Conservation (phyloP, 352 stramenopile species). For the Phytopythium kandeliae region DNA sequence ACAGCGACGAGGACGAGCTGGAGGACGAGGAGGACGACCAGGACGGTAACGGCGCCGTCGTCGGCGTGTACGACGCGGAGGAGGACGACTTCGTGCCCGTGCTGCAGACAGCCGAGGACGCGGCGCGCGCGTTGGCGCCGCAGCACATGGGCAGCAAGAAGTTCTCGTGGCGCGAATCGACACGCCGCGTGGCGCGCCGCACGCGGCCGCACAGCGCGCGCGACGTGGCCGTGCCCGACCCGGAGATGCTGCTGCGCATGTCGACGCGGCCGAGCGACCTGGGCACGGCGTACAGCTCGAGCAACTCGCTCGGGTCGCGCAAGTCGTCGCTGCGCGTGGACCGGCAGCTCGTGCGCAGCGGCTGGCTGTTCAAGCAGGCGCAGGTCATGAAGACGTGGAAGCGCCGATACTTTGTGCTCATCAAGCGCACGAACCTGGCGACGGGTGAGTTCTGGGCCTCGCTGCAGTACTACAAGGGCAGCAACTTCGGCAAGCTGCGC, state of each 20-base stretch:
- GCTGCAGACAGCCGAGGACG: constrained; percentile 63
- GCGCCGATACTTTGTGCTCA: constrained; percentile 81
- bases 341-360: constrained; percentile 37
- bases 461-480: constrained; percentile 85
- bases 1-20: constrained; percentile 18
- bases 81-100: constrained; percentile 61
- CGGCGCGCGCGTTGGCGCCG: constrained; percentile 15
- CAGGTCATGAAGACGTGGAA: constrained; percentile 86
- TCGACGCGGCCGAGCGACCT: constrained; percentile 31
- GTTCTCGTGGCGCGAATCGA: constrained; percentile 44
- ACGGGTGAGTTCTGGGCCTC: constrained; percentile 69
- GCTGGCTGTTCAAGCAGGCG: constrained; percentile 56
- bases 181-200: constrained; percentile 11
- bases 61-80: constrained; percentile 29
- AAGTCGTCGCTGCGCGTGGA: constrained; percentile 30
- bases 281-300: constrained; percentile 25
- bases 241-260: constrained; percentile 47
- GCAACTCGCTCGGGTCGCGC: constrained; percentile 31
- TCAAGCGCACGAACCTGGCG: constrained; percentile 63
- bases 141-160: constrained; percentile 35
- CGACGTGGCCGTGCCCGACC: constrained; percentile 24
- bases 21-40: constrained; percentile 16
- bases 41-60: constrained; percentile 20
- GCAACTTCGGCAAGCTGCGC: constrained; percentile 71
- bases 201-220: constrained; percentile 4